phyloP scores from a whole-genome alignment of 2,329 filamentous ascomycete species.

The Chaetomium globosum region DNA sequence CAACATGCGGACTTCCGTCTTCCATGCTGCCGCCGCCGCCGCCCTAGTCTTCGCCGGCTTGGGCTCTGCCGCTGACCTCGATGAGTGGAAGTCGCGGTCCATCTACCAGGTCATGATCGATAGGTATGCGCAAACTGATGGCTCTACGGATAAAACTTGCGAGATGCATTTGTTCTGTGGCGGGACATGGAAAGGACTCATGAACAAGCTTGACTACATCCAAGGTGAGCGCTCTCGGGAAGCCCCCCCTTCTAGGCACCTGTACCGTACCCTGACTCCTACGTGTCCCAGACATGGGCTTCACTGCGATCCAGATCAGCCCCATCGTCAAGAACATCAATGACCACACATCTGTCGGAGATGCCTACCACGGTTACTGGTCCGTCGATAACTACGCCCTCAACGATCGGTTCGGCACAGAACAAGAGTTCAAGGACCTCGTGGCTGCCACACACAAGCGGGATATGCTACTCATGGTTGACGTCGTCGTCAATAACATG shows the following conservation, averaged over 20 bases:
- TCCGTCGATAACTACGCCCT: constrained; percentile 53
- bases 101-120: constrained; percentile 61
- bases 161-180: constrained; percentile 59
- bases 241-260: not conserved
- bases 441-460: constrained; percentile 47
- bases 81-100: constrained; percentile 55
- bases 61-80: constrained; percentile 50
- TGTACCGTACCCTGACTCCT: not conserved
- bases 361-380: constrained; percentile 60
- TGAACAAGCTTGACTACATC: constrained; percentile 64
- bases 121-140: constrained; percentile 54
- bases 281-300: constrained; percentile 51
- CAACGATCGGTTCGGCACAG: constrained; percentile 62
- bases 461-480: constrained; percentile 52
- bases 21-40: constrained; percentile 33
- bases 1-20: constrained; percentile 32
- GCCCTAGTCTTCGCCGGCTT: constrained; percentile 36
- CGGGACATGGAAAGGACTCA: constrained; percentile 62
- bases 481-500: constrained; percentile 59
- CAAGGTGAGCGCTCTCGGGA: constrained; percentile 43
- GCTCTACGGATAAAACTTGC: constrained; percentile 50
- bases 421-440: constrained; percentile 60
- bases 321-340: constrained; percentile 53
- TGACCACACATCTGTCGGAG: constrained; percentile 39
- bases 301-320: constrained; percentile 62